These are phyloP conservation scores for Leccinellum rugosiceps DNA, from an alignment of 768 basidiomycete genomes.

Conservation along the genomic window DNA sequence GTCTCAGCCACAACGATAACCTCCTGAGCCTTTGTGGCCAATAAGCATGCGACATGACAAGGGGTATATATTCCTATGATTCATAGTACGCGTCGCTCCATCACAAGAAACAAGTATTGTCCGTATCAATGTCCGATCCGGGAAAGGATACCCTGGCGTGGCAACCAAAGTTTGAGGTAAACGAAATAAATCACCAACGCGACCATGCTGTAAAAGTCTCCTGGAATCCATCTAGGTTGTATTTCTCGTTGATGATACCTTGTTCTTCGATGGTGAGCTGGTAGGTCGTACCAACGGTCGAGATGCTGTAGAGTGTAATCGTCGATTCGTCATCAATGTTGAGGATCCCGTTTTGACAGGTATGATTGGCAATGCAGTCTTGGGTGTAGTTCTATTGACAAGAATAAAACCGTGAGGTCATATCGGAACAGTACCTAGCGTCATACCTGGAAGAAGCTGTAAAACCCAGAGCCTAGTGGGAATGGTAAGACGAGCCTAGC, in stretches of 20 bases:
- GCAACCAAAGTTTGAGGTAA: neutral
- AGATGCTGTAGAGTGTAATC: constrained; percentile 43
- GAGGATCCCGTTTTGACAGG: constrained; percentile 44
- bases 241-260: constrained; percentile 34
- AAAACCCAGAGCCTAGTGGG: constrained; percentile 43
- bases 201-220: constrained; percentile 38
- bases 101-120: neutral
- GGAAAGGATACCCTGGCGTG: neutral
- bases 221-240: constrained; percentile 45
- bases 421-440: too few relatives aligned
- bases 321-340: constrained; percentile 40
- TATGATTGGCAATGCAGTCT: constrained; percentile 34
- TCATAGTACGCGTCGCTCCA: neutral
- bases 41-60: too few relatives aligned
- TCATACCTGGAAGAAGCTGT: constrained; percentile 50
- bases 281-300: constrained; percentile 44
- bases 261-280: constrained; percentile 38
- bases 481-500: neutral
- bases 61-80: neutral
- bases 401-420: neutral
- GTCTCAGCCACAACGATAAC: neutral
- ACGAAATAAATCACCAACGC: constrained; percentile 18
- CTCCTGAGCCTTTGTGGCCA: too few relatives aligned
- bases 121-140: neutral
- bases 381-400: constrained; percentile 37